phyloP scores from a whole-genome alignment of 768 basidiomycete genomes.

The Cyclocybe cylindracea region DNA sequence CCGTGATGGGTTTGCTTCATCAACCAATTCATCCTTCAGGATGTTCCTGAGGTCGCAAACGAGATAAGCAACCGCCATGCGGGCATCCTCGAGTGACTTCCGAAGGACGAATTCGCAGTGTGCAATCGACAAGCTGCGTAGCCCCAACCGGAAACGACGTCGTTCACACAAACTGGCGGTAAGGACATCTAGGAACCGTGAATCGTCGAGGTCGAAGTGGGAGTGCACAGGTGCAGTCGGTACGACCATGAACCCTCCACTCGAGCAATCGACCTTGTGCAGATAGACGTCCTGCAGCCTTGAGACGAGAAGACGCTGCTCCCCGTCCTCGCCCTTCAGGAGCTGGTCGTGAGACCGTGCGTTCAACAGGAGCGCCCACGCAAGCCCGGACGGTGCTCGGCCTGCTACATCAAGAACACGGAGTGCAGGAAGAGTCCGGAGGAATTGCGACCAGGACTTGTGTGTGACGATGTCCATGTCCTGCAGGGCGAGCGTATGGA shows the following conservation, averaged over 20 bases:
- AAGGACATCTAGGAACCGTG: conserved; percentile 41
- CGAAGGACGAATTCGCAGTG: conserved; percentile 29
- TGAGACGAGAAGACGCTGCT: conserved; percentile 29
- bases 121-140: conserved; percentile 38
- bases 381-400: conserved; percentile 37
- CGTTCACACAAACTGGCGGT: conserved; percentile 31
- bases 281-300: conserved; percentile 38
- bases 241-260: conserved; percentile 42
- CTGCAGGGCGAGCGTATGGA: conserved; percentile 35
- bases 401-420: conserved; percentile 38
- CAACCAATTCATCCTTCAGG: conserved; percentile 24
- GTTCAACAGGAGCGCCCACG: conserved; percentile 41
- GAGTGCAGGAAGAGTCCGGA: conserved; percentile 29
- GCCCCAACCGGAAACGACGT: conserved; percentile 21
- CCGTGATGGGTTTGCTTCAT: conserved; percentile 20
- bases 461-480: conserved; percentile 40
- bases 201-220: conserved; percentile 38
- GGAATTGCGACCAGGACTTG: conserved; percentile 36
- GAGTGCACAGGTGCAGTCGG: conserved; percentile 31
- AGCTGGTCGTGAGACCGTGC: conserved; percentile 29
- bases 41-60: conserved; percentile 34
- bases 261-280: conserved; percentile 37
- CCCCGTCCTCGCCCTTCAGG: conserved; percentile 24
- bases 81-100: conserved; percentile 24
- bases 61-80: conserved; percentile 30